These are phyloP conservation scores for Diaporthe citri DNA, from an alignment of 2,329 filamentous ascomycete genomes.

Conservation along the genomic window DNA sequence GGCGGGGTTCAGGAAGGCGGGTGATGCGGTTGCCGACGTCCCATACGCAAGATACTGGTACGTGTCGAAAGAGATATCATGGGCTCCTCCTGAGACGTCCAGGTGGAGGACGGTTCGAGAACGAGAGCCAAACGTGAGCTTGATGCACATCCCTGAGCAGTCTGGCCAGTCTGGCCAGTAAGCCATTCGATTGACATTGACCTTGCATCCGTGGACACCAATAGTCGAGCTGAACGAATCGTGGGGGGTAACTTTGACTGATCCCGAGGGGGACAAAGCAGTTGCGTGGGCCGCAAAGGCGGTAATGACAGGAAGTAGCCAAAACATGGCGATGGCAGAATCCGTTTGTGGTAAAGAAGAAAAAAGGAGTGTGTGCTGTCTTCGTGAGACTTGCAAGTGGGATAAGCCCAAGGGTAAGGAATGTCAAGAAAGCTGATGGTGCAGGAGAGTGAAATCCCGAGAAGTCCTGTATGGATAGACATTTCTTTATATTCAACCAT, in stretches of 20 bases:
- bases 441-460: too few relatives aligned
- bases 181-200: slow-evolving; percentile 71
- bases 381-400: not conserved
- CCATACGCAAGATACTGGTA: slow-evolving; percentile 71
- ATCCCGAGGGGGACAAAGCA: slow-evolving; percentile 20
- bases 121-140: slow-evolving; percentile 60
- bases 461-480: too few relatives aligned
- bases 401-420: not conserved
- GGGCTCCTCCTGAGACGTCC: slow-evolving; percentile 67
- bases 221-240: slow-evolving; percentile 68
- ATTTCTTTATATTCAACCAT: not conserved
- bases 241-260: slow-evolving; percentile 64
- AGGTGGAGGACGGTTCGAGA: slow-evolving; percentile 69
- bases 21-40: slow-evolving; percentile 54
- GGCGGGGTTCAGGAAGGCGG: slow-evolving; percentile 52
- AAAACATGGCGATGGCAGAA: not conserved
- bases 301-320: not conserved
- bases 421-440: not conserved
- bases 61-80: slow-evolving; percentile 72
- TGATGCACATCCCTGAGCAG: slow-evolving; percentile 70
- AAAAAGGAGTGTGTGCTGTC: slow-evolving; percentile 13
- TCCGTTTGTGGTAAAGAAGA: not conserved
- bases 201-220: slow-evolving; percentile 71
- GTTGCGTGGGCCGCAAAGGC: not conserved
- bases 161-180: slow-evolving; percentile 68